Base-by-base conservation (phyloP, 148 eudicot genomes). In the Nepenthes mirabilis region DNA sequence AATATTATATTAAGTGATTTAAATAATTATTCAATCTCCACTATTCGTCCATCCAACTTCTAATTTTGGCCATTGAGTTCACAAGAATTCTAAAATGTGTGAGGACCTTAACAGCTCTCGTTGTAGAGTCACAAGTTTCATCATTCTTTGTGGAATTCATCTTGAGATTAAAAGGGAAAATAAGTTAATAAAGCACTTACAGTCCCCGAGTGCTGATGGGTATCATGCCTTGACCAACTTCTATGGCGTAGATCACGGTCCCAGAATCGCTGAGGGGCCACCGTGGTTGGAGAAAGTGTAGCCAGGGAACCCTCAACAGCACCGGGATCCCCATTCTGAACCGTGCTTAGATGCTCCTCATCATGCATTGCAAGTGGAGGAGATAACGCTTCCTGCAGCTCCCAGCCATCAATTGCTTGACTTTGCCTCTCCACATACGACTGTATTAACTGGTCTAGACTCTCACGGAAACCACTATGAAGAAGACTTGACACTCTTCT, bases 401-500 rank as follows among this genome's bases (percentile, higher is more conserved):
- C 85, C 90, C 83, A 80, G 43, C 83, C 83, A 52, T 64, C 75
- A 52, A 83, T 77, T 60, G 80, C 77, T 60, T 83, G 79, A 73
- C 69, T 75, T 68, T 77, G 95, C 72, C 96, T 82, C 65, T 88
- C 86, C 59, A 74, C 96, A 68, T 85, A 83, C 55, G 96, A 85
- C 66, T 83, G 98, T 65, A 91, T 72, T 59, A 91, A 62, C 73
- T 79, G 94, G 74, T 91, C 80, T 33, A 91, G 74, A 63, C 91
- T 85, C 71, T 77, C 91, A 32, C 98, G 88, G 62, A 91, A 91
- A 75, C 80, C 86, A 69, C 98, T 91, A 55, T 68, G 78, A 70
- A 91, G 98, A 70, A 91, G 91, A 72, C 79, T 83, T 23, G 98
- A 83, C 68, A 91, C 98, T 63, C 79, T 82, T 79, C 98, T 83